Base-by-base conservation (phyloP, 2,329 filamentous ascomycete species). In the Cryphonectria parasitica region DNA sequence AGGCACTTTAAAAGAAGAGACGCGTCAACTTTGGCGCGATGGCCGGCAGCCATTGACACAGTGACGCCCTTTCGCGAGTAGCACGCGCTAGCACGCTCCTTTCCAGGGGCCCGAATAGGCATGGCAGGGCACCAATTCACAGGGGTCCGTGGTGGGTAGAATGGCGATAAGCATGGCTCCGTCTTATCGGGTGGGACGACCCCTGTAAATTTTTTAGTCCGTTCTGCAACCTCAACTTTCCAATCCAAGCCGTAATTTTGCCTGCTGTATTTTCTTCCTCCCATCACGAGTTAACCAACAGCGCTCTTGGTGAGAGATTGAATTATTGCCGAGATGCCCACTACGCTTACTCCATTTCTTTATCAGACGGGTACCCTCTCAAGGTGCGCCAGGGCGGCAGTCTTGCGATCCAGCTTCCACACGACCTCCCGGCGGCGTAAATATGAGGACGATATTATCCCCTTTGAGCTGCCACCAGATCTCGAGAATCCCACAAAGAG, bases 351-450 rank as follows among this genome's bases (percentile, higher is more conserved):
- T 5, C 89, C 91, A 0, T 94, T 94, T 70, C 84, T 94, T 8
- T 94, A 93, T 77, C 90, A 92, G 74, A 94, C 92, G 6, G 83
- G 86, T 71, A 93, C 91, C 0, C 77, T 80, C 75, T 52, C 75
- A 75, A 72, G 76, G 66, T 0, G 69, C 67, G 22, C 41, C 67
- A 25, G 72, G 74, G 34, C 74, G 78, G 31, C 77, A 77, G 4
- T 75, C 75, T 45, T 78, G 15, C 77, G 77, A 54, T 67, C 77
- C 74, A 64, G 74, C 71, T 22, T 76, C 70, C 72, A 75, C 76
- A 68, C 64, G 56, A 75, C 69, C 73, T 75, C 70, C 68, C 72
- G 19, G 49, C 75, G 69, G 52, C 75, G 69, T 62, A 67, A 67
- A 43, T 52, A 63, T 45, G 64, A 66, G 66, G 49, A 69, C 41